Evolutionary conservation across 768 basidiomycete genomes (phyloP), one percentile per base, ranked within the genome.

Genomic region (Lentinula edodes): DNA sequence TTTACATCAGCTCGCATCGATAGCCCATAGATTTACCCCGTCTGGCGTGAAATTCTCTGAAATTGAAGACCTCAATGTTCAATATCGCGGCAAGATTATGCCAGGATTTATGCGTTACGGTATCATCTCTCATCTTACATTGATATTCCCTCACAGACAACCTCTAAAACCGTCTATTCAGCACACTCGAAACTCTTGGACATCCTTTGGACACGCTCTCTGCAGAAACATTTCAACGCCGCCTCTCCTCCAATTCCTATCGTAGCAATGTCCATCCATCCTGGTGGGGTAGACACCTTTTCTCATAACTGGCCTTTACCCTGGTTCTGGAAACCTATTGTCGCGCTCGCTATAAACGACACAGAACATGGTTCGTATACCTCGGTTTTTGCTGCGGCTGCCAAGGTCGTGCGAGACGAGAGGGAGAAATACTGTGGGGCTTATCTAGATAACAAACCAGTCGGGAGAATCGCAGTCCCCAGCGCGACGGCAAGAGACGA

Each of bases 201-300:
- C 23, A 56, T 64, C 15, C 39, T 61, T 23, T 64, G 63, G 63
- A 57, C 62, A 7, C 58, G 43, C 36, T 28, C 43, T 36, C 64
- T 65, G 13, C 64, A 65, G 50, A 36, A 52, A 20, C 58, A 51
- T 41, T 41, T 65, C 36, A 28, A 58, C 13, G 18, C 56, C 18
- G 42, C 34, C 12, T 23, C 38, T 20, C 52, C 58, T 13, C 38
- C 35, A 23, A 23, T 55, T 18, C 52, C 61, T 28, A 71, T 74
- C 54, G 70, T 66, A 0, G 68, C 67, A 42, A 43, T 73, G 5
- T 52, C 72, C 6, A 0, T 73, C 32, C 58, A 75, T 56, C 74
- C 74, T 1, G 74, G 74, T 6, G 46, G 53, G 5, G 71, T 74
- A 58, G 66, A 73, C 57, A 75, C 73, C 6, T 72, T 73, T 62